Percentiles rank a stretch among this genome's conserved stretches.
These are phyloP conservation scores for Nicotiana paniculata DNA, from an alignment of 257 asterid genomes.

Conservation along the genomic window DNA sequence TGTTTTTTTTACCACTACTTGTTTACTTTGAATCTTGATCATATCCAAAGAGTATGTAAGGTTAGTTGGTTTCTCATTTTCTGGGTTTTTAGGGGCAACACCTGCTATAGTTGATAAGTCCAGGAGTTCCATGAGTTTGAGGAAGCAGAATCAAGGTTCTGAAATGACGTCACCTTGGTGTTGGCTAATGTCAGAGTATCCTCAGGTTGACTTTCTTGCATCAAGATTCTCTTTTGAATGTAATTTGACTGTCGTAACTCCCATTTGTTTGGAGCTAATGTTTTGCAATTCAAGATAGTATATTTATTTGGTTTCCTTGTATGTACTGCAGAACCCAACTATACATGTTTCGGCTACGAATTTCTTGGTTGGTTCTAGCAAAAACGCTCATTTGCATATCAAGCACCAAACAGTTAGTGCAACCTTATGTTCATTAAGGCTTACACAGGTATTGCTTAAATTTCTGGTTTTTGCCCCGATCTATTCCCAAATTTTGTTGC, in stretches of 20 bases:
- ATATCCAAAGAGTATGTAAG: background rate
- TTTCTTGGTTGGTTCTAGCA: conserved; percentile 62
- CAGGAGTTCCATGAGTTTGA: conserved; percentile 43
- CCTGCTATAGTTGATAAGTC: conserved; percentile 44
- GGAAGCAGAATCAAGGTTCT: conserved; percentile 48
- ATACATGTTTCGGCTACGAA: conserved; percentile 42
- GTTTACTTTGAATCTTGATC: background rate
- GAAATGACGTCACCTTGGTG: conserved; percentile 69
- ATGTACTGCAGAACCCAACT: conserved; percentile 53
- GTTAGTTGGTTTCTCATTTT: background rate
- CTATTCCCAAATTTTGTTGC: background rate
- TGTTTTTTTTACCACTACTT: background rate
- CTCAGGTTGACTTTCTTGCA: conserved; percentile 40
- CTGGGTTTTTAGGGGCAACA: conserved; percentile 28
- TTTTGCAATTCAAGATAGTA: background rate
- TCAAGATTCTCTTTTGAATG: background rate
- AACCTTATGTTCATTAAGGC: conserved; percentile 51
- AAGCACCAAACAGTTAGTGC: conserved; percentile 48
- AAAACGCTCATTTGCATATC: conserved; percentile 57
- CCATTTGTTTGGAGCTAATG: background rate
- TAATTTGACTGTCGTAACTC: background rate
- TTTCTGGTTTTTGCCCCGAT: background rate
- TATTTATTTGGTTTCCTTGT: background rate
- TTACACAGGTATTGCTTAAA: conserved; percentile 38
- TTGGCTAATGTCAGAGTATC: conserved; percentile 55